A percentile compares a stretch with the other conserved stretches of the same genome.
Evolutionary conservation across 257 asterid genomes (phyloP).

Genomic region (Nemophila menziesii): DNA sequence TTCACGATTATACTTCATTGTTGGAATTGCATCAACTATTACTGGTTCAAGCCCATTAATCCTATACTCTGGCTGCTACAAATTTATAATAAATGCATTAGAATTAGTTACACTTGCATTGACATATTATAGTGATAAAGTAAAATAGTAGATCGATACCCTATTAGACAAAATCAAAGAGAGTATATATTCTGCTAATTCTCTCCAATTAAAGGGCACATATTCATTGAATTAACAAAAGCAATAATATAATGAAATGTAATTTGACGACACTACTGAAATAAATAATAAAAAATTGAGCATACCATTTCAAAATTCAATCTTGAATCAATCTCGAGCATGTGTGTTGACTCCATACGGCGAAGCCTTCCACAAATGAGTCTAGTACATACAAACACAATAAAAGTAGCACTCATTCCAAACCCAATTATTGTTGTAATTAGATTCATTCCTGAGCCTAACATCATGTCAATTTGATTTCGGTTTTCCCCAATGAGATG

Average conservation of each 20-base stretch:
- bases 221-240: not conserved
- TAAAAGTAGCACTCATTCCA: conserved; percentile 94
- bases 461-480: conserved; percentile 36
- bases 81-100: no score
- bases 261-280: not conserved
- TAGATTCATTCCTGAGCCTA: conserved; percentile 71
- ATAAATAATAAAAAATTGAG: not conserved
- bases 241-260: not conserved
- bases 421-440: conserved; percentile 80
- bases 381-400: conserved; percentile 79
- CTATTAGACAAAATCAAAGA: no score
- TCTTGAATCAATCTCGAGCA: conserved; percentile 62
- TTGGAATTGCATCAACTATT: conserved; percentile 75
- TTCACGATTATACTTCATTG: conserved; percentile 60
- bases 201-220: not conserved
- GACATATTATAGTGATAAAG: no score
- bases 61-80: conserved; percentile 53
- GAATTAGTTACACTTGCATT: no score
- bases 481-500: not conserved
- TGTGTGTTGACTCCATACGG: conserved; percentile 46
- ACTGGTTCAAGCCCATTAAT: conserved; percentile 63
- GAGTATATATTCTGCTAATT: no score
- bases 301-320: conserved; percentile 71
- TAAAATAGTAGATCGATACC: no score
- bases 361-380: conserved; percentile 73